These are phyloP conservation scores for Metschnikowia sp. DNA, from an alignment of 805 yeast genomes.

Conservation along the genomic window DNA sequence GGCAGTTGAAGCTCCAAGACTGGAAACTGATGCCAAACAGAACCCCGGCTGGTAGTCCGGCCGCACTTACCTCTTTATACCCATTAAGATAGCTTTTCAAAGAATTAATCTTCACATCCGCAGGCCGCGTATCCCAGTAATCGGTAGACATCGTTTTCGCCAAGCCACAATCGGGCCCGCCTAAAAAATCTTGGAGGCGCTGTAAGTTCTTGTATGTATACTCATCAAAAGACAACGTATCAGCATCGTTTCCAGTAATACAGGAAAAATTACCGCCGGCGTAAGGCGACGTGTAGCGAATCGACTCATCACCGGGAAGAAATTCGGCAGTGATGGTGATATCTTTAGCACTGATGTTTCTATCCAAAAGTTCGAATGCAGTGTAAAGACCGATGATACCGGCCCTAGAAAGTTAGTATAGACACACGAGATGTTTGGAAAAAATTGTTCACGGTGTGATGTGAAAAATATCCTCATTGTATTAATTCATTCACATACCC, in stretches of 20 bases:
- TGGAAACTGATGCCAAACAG: slow-evolving; percentile 53
- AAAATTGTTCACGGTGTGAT: too few relatives aligned
- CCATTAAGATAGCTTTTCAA: slow-evolving; percentile 49
- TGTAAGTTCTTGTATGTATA: slow-evolving; percentile 51
- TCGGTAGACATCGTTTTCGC: slow-evolving; percentile 56
- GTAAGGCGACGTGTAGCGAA: slow-evolving; percentile 75
- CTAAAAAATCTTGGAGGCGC: slow-evolving; percentile 43
- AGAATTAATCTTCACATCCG: slow-evolving; percentile 44
- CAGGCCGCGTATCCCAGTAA: slow-evolving; percentile 47
- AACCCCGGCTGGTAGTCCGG: slow-evolving; percentile 49
- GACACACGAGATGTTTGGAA: neutral
- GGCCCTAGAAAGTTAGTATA: slow-evolving; percentile 14
- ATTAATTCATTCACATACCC: slow-evolving; percentile 6
- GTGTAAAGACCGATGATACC: slow-evolving; percentile 71
- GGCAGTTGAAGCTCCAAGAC: slow-evolving; percentile 74
- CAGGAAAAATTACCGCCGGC: slow-evolving; percentile 49
- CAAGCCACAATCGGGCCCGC: slow-evolving; percentile 53
- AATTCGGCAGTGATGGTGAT: slow-evolving; percentile 62
- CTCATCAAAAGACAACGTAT: slow-evolving; percentile 47
- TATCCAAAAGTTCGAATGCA: slow-evolving; percentile 58
- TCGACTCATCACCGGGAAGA: slow-evolving; percentile 76
- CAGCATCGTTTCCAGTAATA: slow-evolving; percentile 54
- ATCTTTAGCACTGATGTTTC: slow-evolving; percentile 35
- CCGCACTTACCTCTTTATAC: slow-evolving; percentile 31
- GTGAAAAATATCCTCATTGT: too few relatives aligned